Evolutionary conservation across 1,139 yeast species (phyloP).

Genomic region (Pichia sp.): DNA sequence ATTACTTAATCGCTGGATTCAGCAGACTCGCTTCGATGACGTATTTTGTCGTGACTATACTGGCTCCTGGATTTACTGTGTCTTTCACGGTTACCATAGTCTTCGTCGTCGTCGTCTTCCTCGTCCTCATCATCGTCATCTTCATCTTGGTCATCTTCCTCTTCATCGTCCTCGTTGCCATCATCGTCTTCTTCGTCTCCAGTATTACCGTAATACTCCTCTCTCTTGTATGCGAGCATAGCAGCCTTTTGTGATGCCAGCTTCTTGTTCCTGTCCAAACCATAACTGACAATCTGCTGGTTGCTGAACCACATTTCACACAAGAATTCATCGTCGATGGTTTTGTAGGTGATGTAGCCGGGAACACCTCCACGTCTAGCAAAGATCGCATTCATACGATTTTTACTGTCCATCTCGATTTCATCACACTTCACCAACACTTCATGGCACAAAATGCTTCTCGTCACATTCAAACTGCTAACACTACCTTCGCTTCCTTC

Average conservation of each 20-base stretch:
- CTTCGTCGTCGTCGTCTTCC: not conserved
- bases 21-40: too few species aligned
- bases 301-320: conserved; percentile 19
- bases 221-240: conserved; percentile 18
- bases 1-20: not conserved
- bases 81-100: not conserved
- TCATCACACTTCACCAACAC: conserved; percentile 11
- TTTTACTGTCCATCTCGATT: conserved; percentile 18
- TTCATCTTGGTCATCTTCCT: not conserved
- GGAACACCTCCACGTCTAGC: conserved; percentile 15
- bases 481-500: conserved; percentile 2
- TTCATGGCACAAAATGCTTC: conserved; percentile 15
- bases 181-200: not conserved
- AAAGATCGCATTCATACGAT: conserved; percentile 17
- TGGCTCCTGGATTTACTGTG: not conserved
- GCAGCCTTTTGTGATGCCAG: conserved; percentile 24
- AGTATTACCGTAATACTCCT: conserved; percentile 13
- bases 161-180: not conserved
- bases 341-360: conserved; percentile 12
- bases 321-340: conserved; percentile 11
- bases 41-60: not conserved
- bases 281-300: conserved; percentile 19
- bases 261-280: conserved; percentile 19
- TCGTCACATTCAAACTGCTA: not conserved
- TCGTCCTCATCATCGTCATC: not conserved